These are phyloP conservation scores for Pythium scleroteichum DNA, from an alignment of 352 stramenopile genomes.

Conservation along the genomic window DNA sequence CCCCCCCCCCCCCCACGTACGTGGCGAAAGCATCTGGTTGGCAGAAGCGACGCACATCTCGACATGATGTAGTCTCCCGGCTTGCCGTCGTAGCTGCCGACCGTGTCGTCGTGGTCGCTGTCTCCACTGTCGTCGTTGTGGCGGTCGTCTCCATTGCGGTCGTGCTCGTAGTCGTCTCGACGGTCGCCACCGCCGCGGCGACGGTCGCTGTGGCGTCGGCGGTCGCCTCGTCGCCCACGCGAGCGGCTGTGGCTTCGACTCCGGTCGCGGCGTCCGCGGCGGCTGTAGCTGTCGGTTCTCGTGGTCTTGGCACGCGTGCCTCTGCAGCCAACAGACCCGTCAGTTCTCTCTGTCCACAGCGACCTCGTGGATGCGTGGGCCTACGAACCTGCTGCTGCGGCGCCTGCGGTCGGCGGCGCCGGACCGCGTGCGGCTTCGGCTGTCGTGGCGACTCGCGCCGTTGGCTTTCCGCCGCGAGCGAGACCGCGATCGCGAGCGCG, in stretches of 20 bases:
- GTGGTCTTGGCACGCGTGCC: background rate
- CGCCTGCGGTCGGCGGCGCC: constrained; percentile 8
- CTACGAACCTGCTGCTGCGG: constrained; percentile 10
- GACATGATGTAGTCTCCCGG: constrained; percentile 86
- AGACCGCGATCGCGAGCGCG: constrained; percentile 18
- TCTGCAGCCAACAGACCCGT: background rate
- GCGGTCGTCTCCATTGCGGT: constrained; percentile 8
- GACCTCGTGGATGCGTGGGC: too few species aligned
- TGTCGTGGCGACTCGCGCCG: constrained; percentile 2
- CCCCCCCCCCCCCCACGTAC: too few species aligned
- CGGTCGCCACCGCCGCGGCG: constrained; percentile 7
- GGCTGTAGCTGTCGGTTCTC: constrained; percentile 13
- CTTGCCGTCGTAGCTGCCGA: constrained; percentile 80
- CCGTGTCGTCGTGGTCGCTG: constrained; percentile 82
- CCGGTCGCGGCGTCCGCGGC: constrained; percentile 12
- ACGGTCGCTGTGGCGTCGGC: constrained; percentile 7
- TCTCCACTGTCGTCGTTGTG: constrained; percentile 58
- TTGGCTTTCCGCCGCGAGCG: constrained; percentile 17
- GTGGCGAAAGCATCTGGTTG: too few species aligned
- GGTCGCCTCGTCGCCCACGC: constrained; percentile 14
- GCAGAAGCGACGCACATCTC: constrained; percentile 73
- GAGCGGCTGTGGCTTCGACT: constrained; percentile 26
- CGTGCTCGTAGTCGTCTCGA: constrained; percentile 32
- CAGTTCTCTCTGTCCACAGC: background rate
- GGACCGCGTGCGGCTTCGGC: constrained; percentile 1